Evolutionary conservation across 345 rosid species (phyloP), one percentile per base, ranked within the genome.

Genomic region (Citrus mangshanensis): DNA sequence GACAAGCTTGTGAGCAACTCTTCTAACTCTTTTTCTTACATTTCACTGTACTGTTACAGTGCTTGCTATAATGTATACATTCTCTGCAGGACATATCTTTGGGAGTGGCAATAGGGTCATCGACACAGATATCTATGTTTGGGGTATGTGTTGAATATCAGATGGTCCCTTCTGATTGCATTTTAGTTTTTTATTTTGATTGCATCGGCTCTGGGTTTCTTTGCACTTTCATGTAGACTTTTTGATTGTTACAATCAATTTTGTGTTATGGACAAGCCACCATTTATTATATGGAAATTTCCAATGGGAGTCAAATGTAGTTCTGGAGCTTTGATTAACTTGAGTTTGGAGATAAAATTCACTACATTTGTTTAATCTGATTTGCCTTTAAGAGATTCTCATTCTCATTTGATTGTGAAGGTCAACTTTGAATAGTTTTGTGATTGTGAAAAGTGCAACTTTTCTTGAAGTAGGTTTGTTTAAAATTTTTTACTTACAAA

Each of bases 71-170:
- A 54, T 64, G 75, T 59, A 70, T 49, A 35, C 35, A 76, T 73
- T 68, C 35, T 80, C 22, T 68, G 30, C 75, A 89, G 91, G 86
- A 89, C 77, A 79, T 89, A 77, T 82, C 89, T 37, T 62, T 89
- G 68, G 91, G 87, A 66, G 88, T 89, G 68, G 91, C 91, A 63
- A 86, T 89, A 73, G 91, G 91, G 54, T 89, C 91, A 46, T 89
- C 88, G 35, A 89, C 91, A 7, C 91, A 89, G 84, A 89, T 89
- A 74, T 78, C 91, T 34, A 89, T 89, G 89, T 89, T 89, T 70
- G 85, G 81, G 87, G 91, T 87, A 72, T 58, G 80, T 19, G 58
- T 19, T 51, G 7, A 58, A 25, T 21, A 55, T 68, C 12, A 28
- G 62, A 7, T 59, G 27, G 28, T 40, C 18, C 19, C 28, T 42